phyloP scores from a whole-genome alignment of 1,139 yeast genomes.

The Suhomyces coccinellae region DNA sequence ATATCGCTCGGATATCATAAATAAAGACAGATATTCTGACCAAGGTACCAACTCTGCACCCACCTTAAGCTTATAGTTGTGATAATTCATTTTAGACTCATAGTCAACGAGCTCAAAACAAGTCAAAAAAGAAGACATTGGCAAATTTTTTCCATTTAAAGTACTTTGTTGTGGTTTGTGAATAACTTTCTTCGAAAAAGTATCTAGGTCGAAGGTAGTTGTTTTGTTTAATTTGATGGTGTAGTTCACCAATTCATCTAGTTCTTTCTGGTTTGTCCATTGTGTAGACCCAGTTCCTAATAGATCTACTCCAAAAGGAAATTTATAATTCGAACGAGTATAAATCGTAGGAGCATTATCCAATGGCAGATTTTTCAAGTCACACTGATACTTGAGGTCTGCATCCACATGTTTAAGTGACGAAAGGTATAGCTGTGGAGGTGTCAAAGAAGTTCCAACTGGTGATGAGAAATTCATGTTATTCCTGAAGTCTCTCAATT shows the following conservation, averaged over 20 bases:
- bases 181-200: conserved; percentile 16
- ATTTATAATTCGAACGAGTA: conserved; percentile 12
- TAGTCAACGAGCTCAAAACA: conserved; percentile 9
- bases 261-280: conserved; percentile 38
- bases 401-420: conserved; percentile 63
- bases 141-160: not conserved
- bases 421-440: conserved; percentile 41
- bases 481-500: conserved; percentile 18
- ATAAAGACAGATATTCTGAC: conserved; percentile 18
- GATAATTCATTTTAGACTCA: not conserved
- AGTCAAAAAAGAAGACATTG: not conserved
- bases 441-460: not conserved
- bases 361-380: conserved; percentile 30
- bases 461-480: not conserved
- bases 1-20: conserved; percentile 1
- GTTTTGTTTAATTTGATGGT: conserved; percentile 29
- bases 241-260: conserved; percentile 34
- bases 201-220: conserved; percentile 14
- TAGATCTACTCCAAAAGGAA: conserved; percentile 17
- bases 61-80: conserved; percentile 9
- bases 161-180: not conserved
- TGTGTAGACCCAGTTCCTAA: conserved; percentile 23
- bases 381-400: conserved; percentile 61
- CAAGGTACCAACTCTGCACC: conserved; percentile 25
- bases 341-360: conserved; percentile 9